Conservation (phyloP, 2,329 filamentous ascomycete genomes). For the Diatrype stigma region DNA sequence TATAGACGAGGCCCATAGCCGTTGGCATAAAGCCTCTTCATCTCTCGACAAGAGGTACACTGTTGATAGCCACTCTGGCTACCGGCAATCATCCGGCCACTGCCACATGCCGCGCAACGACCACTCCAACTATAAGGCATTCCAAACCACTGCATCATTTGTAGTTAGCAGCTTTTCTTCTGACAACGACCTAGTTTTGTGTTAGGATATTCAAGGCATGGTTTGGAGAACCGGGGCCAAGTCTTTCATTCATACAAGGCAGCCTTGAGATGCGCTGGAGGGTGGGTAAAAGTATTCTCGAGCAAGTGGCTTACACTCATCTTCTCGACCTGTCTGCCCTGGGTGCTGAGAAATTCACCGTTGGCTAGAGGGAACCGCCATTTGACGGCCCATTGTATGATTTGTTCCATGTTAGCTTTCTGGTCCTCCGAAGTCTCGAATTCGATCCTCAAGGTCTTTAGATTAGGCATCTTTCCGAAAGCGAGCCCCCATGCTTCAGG, state of each 20-base stretch:
- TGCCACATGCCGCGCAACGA: slow-evolving; percentile 1
- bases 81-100: background rate
- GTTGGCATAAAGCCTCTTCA: slow-evolving; percentile 1
- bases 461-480: slow-evolving; percentile 14
- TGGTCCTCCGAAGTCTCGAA: slow-evolving; percentile 19
- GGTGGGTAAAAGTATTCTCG: background rate
- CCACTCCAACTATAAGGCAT: slow-evolving; percentile 4
- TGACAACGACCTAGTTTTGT: too few relatives aligned
- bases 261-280: slow-evolving; percentile 1
- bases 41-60: slow-evolving; percentile 6
- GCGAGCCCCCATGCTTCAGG: slow-evolving; percentile 13
- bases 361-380: slow-evolving; percentile 17
- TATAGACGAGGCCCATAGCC: slow-evolving; percentile 14
- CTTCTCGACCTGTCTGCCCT: slow-evolving; percentile 11
- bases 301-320: slow-evolving; percentile 5
- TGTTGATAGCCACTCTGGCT: too few relatives aligned
- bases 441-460: slow-evolving; percentile 18
- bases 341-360: slow-evolving; percentile 11
- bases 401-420: slow-evolving; percentile 11
- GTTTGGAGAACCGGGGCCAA: too few relatives aligned
- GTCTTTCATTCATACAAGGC: too few relatives aligned
- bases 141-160: background rate
- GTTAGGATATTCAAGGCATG: too few relatives aligned
- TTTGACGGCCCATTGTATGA: slow-evolving; percentile 18
- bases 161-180: too few relatives aligned